Base-by-base conservation (phyloP, 805 yeast genomes). In the Jamesozyma piceae region DNA sequence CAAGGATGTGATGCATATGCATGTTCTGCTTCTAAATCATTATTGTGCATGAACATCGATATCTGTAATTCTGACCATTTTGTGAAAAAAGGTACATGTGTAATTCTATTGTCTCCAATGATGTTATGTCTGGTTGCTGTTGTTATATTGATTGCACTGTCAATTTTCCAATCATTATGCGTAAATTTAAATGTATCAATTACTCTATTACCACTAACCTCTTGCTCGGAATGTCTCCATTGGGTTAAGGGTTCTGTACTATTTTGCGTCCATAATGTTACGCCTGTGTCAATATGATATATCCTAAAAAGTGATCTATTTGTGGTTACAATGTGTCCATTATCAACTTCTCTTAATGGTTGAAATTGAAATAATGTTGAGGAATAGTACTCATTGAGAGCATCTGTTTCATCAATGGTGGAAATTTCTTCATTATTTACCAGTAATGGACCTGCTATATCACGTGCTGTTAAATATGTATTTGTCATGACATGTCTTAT, bases 1-100 rank as follows among this genome's bases (percentile, higher is more conserved):
- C 77, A 74, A 2, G 98, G 98, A 48, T 78, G 79, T 3, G 97
- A 86, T 10, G 97, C 95, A 69, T 85, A 92, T 33, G 97, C 97
- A 65, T 92, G 98, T 21, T 84, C 87, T 14, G 89, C 73, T 1
- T 87, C 73, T 50, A 92, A 72, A 51, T 81, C 78, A 67, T 90
- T 92, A 67, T 92, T 92, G 57, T 90, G 95, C 48, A 78, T 76
- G 70, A 92, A 88, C 98, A 92, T 92, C 47, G 75, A 71, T 21
- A 71, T 63, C 66, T 92, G 98, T 47, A 89, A 71, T 64, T 92
- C 97, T 65, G 78, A 70, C 88, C 95, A 92, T 64, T 92, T 92
- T 46, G 70, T 74, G 51, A 86, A 72, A 68, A 92, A 92, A 43
- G 95, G 79, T 38, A 84, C 52, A 34, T 88, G 87, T 31, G 17